Evolutionary conservation across 306 rosid species (phyloP), one percentile per base, ranked within the genome.

Genomic region (Casuarina glauca): DNA sequence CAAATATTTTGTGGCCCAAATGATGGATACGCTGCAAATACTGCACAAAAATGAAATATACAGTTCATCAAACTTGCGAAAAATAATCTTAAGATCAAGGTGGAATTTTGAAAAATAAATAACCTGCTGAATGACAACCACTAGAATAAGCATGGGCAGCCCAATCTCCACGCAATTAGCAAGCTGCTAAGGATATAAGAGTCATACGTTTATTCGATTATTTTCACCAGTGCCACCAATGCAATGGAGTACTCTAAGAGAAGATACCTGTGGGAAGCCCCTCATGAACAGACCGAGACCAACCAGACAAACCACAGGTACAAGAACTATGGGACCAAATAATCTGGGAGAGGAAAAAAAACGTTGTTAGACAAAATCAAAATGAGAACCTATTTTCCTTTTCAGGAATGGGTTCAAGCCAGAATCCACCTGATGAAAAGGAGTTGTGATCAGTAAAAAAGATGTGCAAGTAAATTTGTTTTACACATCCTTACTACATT

Each of bases 151-250:
- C 98, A 95, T 95, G 16, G 97, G 97, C 79, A 88, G 77, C 79
- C 92, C 99, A 74, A 95, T 87, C 85, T 93, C 90, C 82, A 93
- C 89, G 63, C 99, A 95, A 76, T 87, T 80, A 42, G 84, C 99
- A 71, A 95, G 90, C 99, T 95, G 91, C 72, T 74, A 66, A 74
- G 68, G 80, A 78, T 57, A 88, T 1, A 39, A 48, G 35, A 77
- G 76, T 69, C 86, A 83, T 44, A 42, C 58, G 16, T 44, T 54
- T 70, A 73, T 77, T 83, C 53, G 19, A 51, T 17, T 19, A 32
- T 39, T 52, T 69, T 35, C 52, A 42, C 53, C 12, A 71, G 36
- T 49, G 61, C 53, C 42, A 69, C 35, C 42, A 79, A 76, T 46
- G 63, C 4, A 69, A 81, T 55, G 26, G 46, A 69, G 76, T 35